phyloP scores from a whole-genome alignment of 2,329 filamentous ascomycete genomes.

The Penicillium italicum region DNA sequence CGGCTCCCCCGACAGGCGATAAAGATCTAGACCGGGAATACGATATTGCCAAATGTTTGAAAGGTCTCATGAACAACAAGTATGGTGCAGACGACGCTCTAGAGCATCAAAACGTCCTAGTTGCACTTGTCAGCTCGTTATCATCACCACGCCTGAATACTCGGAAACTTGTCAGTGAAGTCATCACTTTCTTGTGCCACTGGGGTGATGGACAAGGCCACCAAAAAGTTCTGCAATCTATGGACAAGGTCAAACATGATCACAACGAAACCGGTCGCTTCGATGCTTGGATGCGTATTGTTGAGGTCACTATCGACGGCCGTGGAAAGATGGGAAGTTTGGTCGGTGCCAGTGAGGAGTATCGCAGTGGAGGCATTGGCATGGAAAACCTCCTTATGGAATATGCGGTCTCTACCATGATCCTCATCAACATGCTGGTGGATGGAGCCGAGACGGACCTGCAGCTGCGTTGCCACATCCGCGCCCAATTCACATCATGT shows the following conservation, averaged over 20 bases:
- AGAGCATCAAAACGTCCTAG: conserved; percentile 81
- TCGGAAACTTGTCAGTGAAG: conserved; percentile 90
- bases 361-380: conserved; percentile 90
- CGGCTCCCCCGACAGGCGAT: conserved; percentile 60
- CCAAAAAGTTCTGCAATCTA: conserved; percentile 84
- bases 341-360: conserved; percentile 93
- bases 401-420: conserved; percentile 91
- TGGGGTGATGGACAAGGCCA: conserved; percentile 89
- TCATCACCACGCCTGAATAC: conserved; percentile 87
- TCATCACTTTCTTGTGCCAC: conserved; percentile 92
- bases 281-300: conserved; percentile 97
- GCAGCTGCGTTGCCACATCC: conserved; percentile 86
- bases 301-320: conserved; percentile 94
- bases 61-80: conserved; percentile 98
- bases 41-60: conserved; percentile 95
- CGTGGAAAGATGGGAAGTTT: conserved; percentile 98
- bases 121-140: conserved; percentile 80
- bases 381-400: conserved; percentile 99
- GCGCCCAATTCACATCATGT: conserved; percentile 92
- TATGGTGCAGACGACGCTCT: conserved; percentile 96
- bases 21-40: conserved; percentile 89
- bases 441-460: conserved; percentile 86
- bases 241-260: conserved; percentile 85
- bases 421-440: conserved; percentile 94
- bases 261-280: conserved; percentile 92